Evolutionary conservation across 2,329 filamentous ascomycete genomes (phyloP), one percentile per base, ranked within the genome.

Genomic region (Dactylellina leptospora): DNA sequence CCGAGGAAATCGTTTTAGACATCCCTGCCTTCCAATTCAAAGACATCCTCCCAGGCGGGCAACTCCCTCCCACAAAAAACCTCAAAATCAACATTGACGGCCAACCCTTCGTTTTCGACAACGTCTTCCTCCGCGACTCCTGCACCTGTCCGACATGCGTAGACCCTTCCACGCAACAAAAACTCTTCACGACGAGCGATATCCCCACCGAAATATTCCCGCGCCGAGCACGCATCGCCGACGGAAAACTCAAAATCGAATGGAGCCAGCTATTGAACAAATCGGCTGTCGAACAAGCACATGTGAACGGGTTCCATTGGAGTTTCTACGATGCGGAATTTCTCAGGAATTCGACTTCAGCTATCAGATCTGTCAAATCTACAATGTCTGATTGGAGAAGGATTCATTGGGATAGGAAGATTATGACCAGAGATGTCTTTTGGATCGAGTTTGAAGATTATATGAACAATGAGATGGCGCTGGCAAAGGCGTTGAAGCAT

Each of bases 371-470:
- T 2, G 60, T 76, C n/a, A 64, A 72, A 27, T 45, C 60, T 6
- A 69, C 60, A 11, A 73, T 75, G 55, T 83, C 80, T 77, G 77
- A 81, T 70, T 78, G 78, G 13, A 74, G 78, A 1, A 73, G 76
- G 9, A 82, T 84, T 5, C 75, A 78, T 0, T 86, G 85, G 85
- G 78, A 83, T 47, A 77, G 79, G 11, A 74, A 78, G 0, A 81
- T 80, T 16, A 84, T 85, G 74, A 79, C 81, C 13, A 75, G 76
- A 5, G 79, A 83, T n/a, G 81, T 87, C 9, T 80, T 82, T 51
- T 87, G 85, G 79, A 82, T 95, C 44, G 82, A 87, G 59, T 96
- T 90, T 79, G 77, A 86, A 0, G 86, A 88, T 38, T 97, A 92
- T 80, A 89, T 96, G 83, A 77, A 83, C 11, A 77, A 81, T 16